Base-by-base conservation (phyloP, 345 rosid species). In the Hibiscus tridactylites region DNA sequence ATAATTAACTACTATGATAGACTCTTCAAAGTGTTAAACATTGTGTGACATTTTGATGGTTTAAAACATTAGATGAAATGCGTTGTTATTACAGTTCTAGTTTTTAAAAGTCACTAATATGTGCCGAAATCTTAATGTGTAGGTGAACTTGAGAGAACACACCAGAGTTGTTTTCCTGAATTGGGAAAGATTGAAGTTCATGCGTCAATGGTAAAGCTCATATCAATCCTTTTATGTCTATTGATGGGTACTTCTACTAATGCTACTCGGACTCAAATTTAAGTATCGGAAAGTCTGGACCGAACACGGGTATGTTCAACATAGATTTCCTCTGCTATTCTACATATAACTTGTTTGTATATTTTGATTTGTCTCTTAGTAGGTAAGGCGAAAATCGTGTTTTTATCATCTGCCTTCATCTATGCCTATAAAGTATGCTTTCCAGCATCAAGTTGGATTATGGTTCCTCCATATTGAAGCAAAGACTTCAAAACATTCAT, bases 131-230 rank as follows among this genome's bases (percentile, higher is more conserved):
- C 69, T 65, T 65, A 54, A 6, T 57, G 28, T 83, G 84, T 76
- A 89, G 95, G 87, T 74, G 76, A 81, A 77, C 79, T 89, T 16
- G 88, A 84, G 78, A 78, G 72, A 76, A 53, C 71, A 35, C 94
- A 91, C 57, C 62, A 56, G 17, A 63, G 50, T 69, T 78, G 86
- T 70, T 84, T 84, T 75, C 85, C 88, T 3, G 54, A 68, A 53
- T 60, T 78, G 42, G 88, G 83, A 66, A 83, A 82, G 77, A 84
- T 91, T 50, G 73, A 72, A 79, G 90, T 80, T 72, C 33, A 52
- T 65, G 76, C 80, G 68, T 54, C 88, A 70, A 80, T 79, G 95
- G 95, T 91, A 85, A 42, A 33, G 29, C 37, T 44, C 53, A 10
- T 9, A 59, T 37, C 19, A 9, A n/a, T 71, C 49, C 26, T 24